A percentile compares a stretch with the other conserved stretches of the same genome.
Conservation (phyloP, 2,329 filamentous ascomycete genomes). For the Aureobasidium sp. region DNA sequence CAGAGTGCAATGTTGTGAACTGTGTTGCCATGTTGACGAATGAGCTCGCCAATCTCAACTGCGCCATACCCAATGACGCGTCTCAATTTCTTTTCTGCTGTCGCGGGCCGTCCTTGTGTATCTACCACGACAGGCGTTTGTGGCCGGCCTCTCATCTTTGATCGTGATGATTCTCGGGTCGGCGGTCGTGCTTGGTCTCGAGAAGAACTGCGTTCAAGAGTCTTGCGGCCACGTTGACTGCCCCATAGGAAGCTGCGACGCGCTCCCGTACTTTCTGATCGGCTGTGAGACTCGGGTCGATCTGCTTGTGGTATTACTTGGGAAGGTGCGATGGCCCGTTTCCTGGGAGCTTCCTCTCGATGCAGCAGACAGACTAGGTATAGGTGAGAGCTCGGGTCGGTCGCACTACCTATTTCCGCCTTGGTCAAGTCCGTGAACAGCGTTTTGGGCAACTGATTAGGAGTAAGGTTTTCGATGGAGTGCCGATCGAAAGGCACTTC, state of each 20-base stretch:
- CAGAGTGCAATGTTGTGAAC: slow-evolving; percentile 14
- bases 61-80: slow-evolving; percentile 71
- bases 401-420: slow-evolving; percentile 60
- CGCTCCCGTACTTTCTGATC: slow-evolving; percentile 24
- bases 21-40: slow-evolving; percentile 11
- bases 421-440: slow-evolving; percentile 81
- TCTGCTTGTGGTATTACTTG: not conserved
- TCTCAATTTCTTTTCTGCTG: slow-evolving; percentile 45
- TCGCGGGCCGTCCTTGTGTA: not conserved
- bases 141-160: slow-evolving; percentile 14
- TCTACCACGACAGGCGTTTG: slow-evolving; percentile 6
- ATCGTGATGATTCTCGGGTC: slow-evolving; percentile 11
- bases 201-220: slow-evolving; percentile 15
- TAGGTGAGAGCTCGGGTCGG: slow-evolving; percentile 62
- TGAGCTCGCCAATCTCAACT: slow-evolving; percentile 64
- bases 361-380: slow-evolving; percentile 80
- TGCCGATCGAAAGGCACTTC: slow-evolving; percentile 66
- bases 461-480: slow-evolving; percentile 57
- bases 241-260: slow-evolving; percentile 55
- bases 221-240: slow-evolving; percentile 51
- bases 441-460: slow-evolving; percentile 67
- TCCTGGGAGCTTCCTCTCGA: slow-evolving; percentile 42
- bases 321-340: not conserved
- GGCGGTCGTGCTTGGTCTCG: not conserved
- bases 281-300: not conserved